phyloP scores from a whole-genome alignment of 805 yeast species.

The Hanseniaspora occidentalis region DNA sequence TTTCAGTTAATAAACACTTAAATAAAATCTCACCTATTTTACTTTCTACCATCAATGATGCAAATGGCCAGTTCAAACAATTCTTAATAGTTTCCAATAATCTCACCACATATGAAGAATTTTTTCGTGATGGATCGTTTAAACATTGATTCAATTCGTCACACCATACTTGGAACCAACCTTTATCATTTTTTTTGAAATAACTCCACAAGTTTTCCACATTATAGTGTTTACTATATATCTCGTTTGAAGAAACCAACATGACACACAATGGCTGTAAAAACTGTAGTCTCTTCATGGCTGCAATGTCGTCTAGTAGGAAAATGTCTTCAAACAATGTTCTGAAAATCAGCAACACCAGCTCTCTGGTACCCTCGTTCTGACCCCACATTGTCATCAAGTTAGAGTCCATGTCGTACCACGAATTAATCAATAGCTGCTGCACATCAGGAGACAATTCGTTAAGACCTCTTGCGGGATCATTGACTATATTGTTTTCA shows the following conservation, averaged over 20 bases:
- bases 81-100: slow-evolving; percentile 76
- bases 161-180: slow-evolving; percentile 79
- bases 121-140: slow-evolving; percentile 30
- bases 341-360: slow-evolving; percentile 65
- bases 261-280: slow-evolving; percentile 76
- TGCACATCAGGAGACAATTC: slow-evolving; percentile 3
- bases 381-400: slow-evolving; percentile 64
- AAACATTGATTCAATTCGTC: slow-evolving; percentile 24
- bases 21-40: slow-evolving; percentile 56
- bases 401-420: slow-evolving; percentile 80
- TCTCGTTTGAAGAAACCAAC: slow-evolving; percentile 58
- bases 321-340: slow-evolving; percentile 90
- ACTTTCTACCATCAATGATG: slow-evolving; percentile 55
- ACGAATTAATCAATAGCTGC: slow-evolving; percentile 47
- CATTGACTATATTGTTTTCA: slow-evolving; percentile 4
- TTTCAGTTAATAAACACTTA: slow-evolving; percentile 41
- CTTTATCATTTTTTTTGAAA: slow-evolving; percentile 54
- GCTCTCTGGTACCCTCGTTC: slow-evolving; percentile 53
- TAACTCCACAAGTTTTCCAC: slow-evolving; percentile 31
- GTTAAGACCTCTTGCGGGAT: slow-evolving; percentile 2
- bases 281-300: slow-evolving; percentile 63
- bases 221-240: slow-evolving; percentile 52
- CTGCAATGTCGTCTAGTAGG: slow-evolving; percentile 82
- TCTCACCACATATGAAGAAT: slow-evolving; percentile 45
- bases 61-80: slow-evolving; percentile 83